Conservation (phyloP, 2,329 filamentous ascomycete species). For the Sporothrix mexicana region DNA sequence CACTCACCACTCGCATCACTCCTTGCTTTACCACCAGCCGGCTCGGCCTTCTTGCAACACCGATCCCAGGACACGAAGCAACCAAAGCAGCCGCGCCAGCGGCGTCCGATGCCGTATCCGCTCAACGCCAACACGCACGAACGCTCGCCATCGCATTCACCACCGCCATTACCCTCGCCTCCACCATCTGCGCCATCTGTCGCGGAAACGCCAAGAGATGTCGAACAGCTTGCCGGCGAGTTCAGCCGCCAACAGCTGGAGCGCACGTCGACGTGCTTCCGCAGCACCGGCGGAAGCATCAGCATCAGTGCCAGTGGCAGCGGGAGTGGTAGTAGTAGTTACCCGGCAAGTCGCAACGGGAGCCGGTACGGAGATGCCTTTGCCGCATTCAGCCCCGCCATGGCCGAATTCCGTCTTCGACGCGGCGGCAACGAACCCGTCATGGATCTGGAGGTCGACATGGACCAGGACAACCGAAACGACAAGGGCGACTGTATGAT, state of each 20-base stretch:
- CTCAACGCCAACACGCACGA: neutral
- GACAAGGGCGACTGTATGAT: conserved; percentile 26
- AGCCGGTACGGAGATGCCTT: conserved; percentile 11
- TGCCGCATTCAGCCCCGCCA: neutral
- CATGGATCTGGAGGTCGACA: conserved; percentile 27
- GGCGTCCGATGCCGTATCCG: neutral
- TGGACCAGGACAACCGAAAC: conserved; percentile 21
- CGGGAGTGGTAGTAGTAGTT: neutral
- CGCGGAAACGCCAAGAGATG: conserved; percentile 4
- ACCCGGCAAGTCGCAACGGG: neutral
- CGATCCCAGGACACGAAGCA: neutral
- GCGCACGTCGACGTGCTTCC: neutral
- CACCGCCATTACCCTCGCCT: conserved; percentile 22
- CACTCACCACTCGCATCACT: conserved; percentile 7
- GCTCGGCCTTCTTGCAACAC: conserved; percentile 19
- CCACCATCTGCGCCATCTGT: conserved; percentile 27
- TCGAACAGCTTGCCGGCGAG: conserved; percentile 32
- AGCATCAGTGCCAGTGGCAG: neutral
- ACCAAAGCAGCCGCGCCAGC: conserved; percentile 1
- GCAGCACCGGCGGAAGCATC: neutral
- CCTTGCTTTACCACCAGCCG: conserved; percentile 8
- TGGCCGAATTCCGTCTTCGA: conserved; percentile 28
- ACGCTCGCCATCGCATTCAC: conserved; percentile 7
- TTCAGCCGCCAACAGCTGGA: conserved; percentile 32
- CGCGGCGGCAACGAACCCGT: conserved; percentile 24